Evolutionary conservation across 2,329 filamentous ascomycete genomes (phyloP).

Genomic region (Ascochyta viciae-villosae): DNA sequence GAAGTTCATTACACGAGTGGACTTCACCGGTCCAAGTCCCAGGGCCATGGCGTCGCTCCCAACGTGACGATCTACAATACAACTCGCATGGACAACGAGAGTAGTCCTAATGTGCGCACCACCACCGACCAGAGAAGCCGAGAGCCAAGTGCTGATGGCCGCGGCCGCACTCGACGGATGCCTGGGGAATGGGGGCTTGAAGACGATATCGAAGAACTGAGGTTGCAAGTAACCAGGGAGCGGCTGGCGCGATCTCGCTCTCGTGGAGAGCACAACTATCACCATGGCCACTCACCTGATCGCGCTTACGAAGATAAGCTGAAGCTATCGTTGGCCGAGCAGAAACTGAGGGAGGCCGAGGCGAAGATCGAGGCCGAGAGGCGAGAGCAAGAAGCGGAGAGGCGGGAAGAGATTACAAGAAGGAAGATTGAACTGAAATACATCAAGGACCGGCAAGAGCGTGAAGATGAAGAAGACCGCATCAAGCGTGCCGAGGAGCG

Average conservation of each 20-base stretch:
- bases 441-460: constrained; percentile 44
- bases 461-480: constrained; percentile 31
- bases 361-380: constrained; percentile 42
- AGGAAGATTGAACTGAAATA: constrained; percentile 46
- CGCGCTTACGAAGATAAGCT: constrained; percentile 38
- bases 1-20: constrained; percentile 38
- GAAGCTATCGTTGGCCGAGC: constrained; percentile 45
- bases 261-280: constrained; percentile 33
- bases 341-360: constrained; percentile 46
- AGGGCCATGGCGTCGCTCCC: constrained; percentile 53
- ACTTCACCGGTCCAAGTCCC: constrained; percentile 55
- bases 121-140: constrained; percentile 39
- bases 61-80: constrained; percentile 58
- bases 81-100: constrained; percentile 49
- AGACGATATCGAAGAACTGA: constrained; percentile 45
- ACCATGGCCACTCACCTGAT: constrained; percentile 27
- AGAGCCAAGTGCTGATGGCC: constrained; percentile 37
- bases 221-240: constrained; percentile 34
- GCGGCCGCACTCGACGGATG: constrained; percentile 39
- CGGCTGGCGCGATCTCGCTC: constrained; percentile 31
- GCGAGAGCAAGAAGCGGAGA: constrained; percentile 42
- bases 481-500: constrained; percentile 13
- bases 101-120: constrained; percentile 40
- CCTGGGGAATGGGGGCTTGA: constrained; percentile 45
- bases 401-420: constrained; percentile 48